phyloP scores from a whole-genome alignment of 352 stramenopile genomes.

The Phytophthora boehmeriae region DNA sequence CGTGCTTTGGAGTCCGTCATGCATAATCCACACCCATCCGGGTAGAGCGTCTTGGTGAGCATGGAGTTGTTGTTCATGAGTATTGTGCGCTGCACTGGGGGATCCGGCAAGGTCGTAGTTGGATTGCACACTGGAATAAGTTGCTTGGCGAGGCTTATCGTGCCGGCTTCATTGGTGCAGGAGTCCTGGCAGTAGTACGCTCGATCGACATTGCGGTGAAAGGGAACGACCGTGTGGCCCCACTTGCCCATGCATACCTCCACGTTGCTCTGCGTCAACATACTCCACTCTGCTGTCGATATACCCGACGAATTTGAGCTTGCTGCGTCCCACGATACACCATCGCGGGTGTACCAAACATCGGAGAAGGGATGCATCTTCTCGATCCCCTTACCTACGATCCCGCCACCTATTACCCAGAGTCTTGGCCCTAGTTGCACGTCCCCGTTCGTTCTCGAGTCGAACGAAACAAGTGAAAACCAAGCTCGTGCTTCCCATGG shows the following conservation, averaged over 20 bases:
- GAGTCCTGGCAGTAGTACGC: conserved; percentile 64
- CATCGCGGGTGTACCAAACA: conserved; percentile 76
- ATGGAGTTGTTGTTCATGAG: conserved; percentile 51
- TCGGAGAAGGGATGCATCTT: conserved; percentile 81
- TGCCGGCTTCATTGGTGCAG: conserved; percentile 51
- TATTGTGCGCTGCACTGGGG: conserved; percentile 42
- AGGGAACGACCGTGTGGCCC: conserved; percentile 67
- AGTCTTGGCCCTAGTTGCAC: conserved; percentile 63
- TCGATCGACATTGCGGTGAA: conserved; percentile 49
- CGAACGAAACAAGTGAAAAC: conserved; percentile 77
- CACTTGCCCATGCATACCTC: conserved; percentile 75
- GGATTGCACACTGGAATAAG: conserved; percentile 69
- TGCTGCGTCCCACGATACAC: conserved; percentile 51
- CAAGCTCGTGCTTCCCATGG: conserved; percentile 77
- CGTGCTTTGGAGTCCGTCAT: conserved; percentile 38
- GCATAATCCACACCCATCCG: conserved; percentile 75
- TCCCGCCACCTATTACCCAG: conserved; percentile 78
- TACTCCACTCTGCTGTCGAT: conserved; percentile 81
- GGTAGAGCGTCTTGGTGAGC: conserved; percentile 65
- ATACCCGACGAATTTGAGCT: conserved; percentile 72
- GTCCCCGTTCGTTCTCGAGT: conserved; percentile 68
- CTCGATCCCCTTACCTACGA: conserved; percentile 70
- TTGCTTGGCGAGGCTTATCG: conserved; percentile 57
- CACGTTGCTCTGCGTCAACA: conserved; percentile 49
- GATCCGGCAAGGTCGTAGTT: conserved; percentile 34